These are phyloP conservation scores for Colletotrichum kahawae DNA, from an alignment of 2,329 filamentous ascomycete species.

Conservation along the genomic window DNA sequence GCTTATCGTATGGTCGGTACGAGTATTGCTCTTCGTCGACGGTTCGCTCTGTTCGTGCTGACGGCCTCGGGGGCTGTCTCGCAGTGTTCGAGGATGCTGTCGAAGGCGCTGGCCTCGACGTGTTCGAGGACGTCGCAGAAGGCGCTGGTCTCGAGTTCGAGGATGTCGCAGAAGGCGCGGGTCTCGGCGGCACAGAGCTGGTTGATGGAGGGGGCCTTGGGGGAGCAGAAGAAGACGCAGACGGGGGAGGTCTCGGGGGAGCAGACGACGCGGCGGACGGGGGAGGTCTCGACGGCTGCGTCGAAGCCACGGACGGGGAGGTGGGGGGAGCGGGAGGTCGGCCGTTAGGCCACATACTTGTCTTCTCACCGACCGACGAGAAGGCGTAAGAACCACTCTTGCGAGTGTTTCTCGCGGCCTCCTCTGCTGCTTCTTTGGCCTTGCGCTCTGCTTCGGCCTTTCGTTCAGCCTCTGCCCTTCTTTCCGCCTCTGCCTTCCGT, in stretches of 20 bases:
- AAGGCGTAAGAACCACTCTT: slow-evolving; percentile 64
- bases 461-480: slow-evolving; percentile 33
- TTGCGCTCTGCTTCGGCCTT: slow-evolving; percentile 30
- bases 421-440: slow-evolving; percentile 25
- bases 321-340: slow-evolving; percentile 49
- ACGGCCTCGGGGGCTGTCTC: slow-evolving; percentile 49
- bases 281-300: slow-evolving; percentile 49
- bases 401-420: slow-evolving; percentile 35
- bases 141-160: slow-evolving; percentile 25
- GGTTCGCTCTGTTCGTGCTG: slow-evolving; percentile 64
- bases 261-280: slow-evolving; percentile 35
- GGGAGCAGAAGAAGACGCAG: slow-evolving; percentile 16
- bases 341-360: slow-evolving; percentile 72
- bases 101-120: slow-evolving; percentile 28
- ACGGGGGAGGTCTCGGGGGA: slow-evolving; percentile 37
- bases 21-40: slow-evolving; percentile 73
- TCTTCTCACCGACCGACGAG: slow-evolving; percentile 70
- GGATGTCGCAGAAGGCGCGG: slow-evolving; percentile 25
- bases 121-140: slow-evolving; percentile 3
- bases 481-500: slow-evolving; percentile 32
- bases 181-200: slow-evolving; percentile 21
- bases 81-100: slow-evolving; percentile 21
- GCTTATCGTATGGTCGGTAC: slow-evolving; percentile 78
- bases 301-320: slow-evolving; percentile 30
- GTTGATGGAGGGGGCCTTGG: slow-evolving; percentile 23